These are phyloP conservation scores for Reticulascus tulasneorum DNA, from an alignment of 2,329 filamentous ascomycete genomes.

Conservation along the genomic window DNA sequence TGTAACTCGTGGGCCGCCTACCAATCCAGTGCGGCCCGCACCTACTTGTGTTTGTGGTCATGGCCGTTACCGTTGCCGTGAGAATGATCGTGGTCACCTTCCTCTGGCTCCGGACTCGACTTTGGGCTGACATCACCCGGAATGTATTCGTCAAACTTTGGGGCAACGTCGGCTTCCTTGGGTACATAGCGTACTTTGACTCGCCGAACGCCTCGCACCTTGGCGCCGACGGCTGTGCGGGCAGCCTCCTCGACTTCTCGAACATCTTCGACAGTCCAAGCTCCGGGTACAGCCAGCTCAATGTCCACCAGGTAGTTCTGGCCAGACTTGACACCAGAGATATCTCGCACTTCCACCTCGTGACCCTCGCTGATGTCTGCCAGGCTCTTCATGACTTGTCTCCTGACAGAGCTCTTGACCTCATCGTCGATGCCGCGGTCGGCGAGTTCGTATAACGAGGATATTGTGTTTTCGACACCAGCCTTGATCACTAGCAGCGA, in stretches of 20 bases:
- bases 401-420: constrained; percentile 67
- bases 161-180: constrained; percentile 52
- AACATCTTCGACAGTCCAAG: constrained; percentile 71
- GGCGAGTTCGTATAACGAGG: constrained; percentile 82
- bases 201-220: constrained; percentile 78
- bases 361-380: constrained; percentile 48
- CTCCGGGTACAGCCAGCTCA: constrained; percentile 73
- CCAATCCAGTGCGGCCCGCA: too few relatives aligned
- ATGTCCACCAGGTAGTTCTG: constrained; percentile 95
- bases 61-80: constrained; percentile 23
- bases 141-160: constrained; percentile 74
- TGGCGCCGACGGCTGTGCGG: constrained; percentile 66
- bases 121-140: constrained; percentile 61
- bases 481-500: constrained; percentile 91
- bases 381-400: constrained; percentile 59
- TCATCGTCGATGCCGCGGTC: constrained; percentile 86
- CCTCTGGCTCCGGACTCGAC: constrained; percentile 49
- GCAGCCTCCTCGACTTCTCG: constrained; percentile 69
- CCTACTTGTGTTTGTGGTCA: constrained; percentile 24
- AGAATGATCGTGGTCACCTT: constrained; percentile 39
- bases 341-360: constrained; percentile 66
- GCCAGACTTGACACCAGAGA: constrained; percentile 90
- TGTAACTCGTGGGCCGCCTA: too few relatives aligned
- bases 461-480: constrained; percentile 78
- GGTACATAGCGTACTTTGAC: constrained; percentile 81